Evolutionary conservation across 371 early-diverging fungal genomes (phyloP).

Genomic region (Mortierella sp.): DNA sequence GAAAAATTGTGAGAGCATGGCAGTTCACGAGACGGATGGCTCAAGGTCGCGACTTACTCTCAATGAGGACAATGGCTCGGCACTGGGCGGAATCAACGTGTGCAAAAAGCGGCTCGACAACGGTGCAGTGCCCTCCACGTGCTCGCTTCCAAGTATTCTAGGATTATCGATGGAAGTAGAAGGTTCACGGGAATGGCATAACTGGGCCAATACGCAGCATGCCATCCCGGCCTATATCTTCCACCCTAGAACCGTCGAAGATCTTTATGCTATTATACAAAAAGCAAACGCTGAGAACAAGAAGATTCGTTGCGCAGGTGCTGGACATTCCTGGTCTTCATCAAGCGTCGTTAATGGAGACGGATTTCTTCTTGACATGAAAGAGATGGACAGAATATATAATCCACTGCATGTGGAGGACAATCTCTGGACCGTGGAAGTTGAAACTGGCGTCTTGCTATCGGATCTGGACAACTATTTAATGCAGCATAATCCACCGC

Average conservation of each 20-base stretch:
- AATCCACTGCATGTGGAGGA: neutral
- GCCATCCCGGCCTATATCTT: too few species aligned
- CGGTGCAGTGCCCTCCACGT: too few species aligned
- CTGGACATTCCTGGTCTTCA: constrained; percentile 29
- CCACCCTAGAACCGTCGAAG: constrained; percentile 14
- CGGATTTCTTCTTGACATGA: constrained; percentile 20
- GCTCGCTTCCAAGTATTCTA: too few species aligned
- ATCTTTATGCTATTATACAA: constrained; percentile 16
- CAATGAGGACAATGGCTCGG: too few species aligned
- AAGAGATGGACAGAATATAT: constrained; percentile 13
- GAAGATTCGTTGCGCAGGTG: constrained; percentile 37
- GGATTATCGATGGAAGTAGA: too few species aligned
- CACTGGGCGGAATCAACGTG: too few species aligned
- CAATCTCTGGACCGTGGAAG: constrained; percentile 4
- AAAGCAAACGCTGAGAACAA: constrained; percentile 15
- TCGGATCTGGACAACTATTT: constrained; percentile 19
- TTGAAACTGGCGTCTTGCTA: constrained; percentile 7
- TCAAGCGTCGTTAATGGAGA: constrained; percentile 10
- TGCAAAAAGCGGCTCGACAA: too few species aligned
- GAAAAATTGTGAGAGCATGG: too few species aligned
- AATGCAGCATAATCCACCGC: constrained; percentile 25
- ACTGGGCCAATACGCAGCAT: too few species aligned
- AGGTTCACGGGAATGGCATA: too few species aligned
- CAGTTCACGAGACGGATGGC: too few species aligned
- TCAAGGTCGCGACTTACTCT: too few species aligned